Evolutionary conservation across 495 filamentous ascomycete species (phyloP).

Genomic region (Aspergillus leporis): DNA sequence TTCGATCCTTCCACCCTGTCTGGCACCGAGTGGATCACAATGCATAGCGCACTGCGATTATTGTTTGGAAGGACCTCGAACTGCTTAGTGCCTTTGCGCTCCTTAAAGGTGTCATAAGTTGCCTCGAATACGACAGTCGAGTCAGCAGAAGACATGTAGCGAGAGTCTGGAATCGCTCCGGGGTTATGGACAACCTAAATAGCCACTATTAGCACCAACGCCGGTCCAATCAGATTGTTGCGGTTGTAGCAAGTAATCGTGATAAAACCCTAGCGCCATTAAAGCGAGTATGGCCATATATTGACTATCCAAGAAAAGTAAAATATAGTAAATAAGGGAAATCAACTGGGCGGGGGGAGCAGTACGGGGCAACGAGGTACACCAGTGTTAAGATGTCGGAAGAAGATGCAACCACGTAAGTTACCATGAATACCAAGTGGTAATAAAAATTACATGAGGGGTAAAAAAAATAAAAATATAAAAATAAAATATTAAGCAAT

Average conservation of each 20-base stretch:
- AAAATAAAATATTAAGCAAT: constrained; percentile 7
- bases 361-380: constrained; percentile 10
- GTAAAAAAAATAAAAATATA: constrained; percentile 15
- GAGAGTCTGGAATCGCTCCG: constrained; percentile 45
- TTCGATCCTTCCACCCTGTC: constrained; percentile 30
- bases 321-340: background rate
- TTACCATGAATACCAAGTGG: background rate
- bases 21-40: constrained; percentile 47
- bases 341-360: constrained; percentile 4
- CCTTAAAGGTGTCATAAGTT: constrained; percentile 43
- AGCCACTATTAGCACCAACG: constrained; percentile 15
- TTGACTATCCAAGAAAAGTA: background rate
- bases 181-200: constrained; percentile 52
- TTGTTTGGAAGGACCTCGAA: constrained; percentile 36
- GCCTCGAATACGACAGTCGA: constrained; percentile 50
- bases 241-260: background rate
- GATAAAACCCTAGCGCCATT: background rate
- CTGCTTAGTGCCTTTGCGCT: constrained; percentile 32
- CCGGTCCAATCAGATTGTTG: background rate
- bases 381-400: too few species aligned
- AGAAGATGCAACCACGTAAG: background rate
- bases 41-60: constrained; percentile 36
- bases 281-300: background rate
- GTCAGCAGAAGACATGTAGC: constrained; percentile 42
- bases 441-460: constrained; percentile 5